Conservation (phyloP, 192 early-diverging fungal genomes). For the Gonapodya sp. region DNA sequence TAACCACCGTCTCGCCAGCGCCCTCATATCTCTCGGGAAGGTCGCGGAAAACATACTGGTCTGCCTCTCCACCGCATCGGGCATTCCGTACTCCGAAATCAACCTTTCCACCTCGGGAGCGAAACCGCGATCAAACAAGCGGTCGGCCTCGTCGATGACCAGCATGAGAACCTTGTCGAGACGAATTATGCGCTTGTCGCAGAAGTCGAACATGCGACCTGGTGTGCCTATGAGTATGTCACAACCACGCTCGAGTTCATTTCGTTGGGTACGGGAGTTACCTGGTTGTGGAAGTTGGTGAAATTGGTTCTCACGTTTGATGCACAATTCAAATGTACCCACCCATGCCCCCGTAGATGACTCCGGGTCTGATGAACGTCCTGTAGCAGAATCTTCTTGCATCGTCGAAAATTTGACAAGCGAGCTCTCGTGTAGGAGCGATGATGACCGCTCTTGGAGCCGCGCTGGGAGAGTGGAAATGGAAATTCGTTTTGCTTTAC, state of each 20-base stretch:
- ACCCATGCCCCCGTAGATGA: neutral
- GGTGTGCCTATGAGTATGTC: conserved; percentile 95
- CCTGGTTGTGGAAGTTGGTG: neutral
- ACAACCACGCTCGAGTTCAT: conserved; percentile 12
- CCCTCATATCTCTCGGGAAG: conserved; percentile 14
- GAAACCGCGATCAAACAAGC: conserved; percentile 71
- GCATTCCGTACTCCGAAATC: conserved; percentile 12
- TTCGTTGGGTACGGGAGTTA: neutral
- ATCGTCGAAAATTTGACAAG: conserved; percentile 15
- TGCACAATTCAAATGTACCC: neutral
- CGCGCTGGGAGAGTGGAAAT: neutral
- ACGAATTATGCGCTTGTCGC: conserved; percentile 69
- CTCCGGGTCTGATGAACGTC: neutral
- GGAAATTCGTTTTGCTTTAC: too few relatives aligned
- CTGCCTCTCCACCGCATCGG: conserved; percentile 10
- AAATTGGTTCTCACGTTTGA: neutral
- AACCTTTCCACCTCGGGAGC: conserved; percentile 47
- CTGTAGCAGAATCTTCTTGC: conserved; percentile 11
- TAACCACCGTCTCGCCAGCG: conserved; percentile 12
- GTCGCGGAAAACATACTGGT: conserved; percentile 14
- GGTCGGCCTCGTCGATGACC: conserved; percentile 79
- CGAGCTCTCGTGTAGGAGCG: conserved; percentile 12
- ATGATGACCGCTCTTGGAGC: conserved; percentile 8
- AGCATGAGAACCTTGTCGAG: conserved; percentile 64
- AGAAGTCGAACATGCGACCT: conserved; percentile 75